Conservation (phyloP, 345 rosid species). For the Durio zibethinus region DNA sequence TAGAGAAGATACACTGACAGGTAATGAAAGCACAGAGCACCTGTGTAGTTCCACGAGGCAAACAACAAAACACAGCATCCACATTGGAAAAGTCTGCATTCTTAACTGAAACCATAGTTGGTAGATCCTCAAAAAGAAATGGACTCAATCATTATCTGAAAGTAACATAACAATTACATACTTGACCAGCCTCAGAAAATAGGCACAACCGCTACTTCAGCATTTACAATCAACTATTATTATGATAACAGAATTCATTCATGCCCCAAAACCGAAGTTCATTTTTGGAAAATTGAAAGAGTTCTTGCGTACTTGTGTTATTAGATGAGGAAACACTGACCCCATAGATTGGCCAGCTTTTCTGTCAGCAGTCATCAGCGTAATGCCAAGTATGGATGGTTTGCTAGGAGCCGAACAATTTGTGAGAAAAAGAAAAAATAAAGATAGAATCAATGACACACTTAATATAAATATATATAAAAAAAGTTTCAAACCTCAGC, state of each 20-base stretch:
- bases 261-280: neutral
- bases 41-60: constrained; percentile 98
- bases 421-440: constrained; percentile 24
- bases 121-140: constrained; percentile 54
- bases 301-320: constrained; percentile 48
- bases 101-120: constrained; percentile 60
- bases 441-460: neutral
- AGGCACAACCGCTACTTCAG: neutral
- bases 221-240: neutral
- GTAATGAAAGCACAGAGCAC: constrained; percentile 29
- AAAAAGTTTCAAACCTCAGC: constrained; percentile 64
- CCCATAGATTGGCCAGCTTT: constrained; percentile 92
- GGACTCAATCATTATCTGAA: neutral
- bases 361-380: constrained; percentile 92
- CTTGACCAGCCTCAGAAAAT: neutral
- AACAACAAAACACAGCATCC: constrained; percentile 94
- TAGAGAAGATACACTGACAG: neutral
- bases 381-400: constrained; percentile 68
- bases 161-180: neutral
- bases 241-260: neutral
- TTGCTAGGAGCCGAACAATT: constrained; percentile 79
- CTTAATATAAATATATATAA: neutral
- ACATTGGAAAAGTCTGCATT: constrained; percentile 79
- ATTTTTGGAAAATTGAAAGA: neutral
- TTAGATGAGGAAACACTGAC: constrained; percentile 79